Percentiles rank a stretch among this genome's conserved stretches.
Evolutionary conservation across 176 grass and related monocot species (phyloP).

Genomic region (Saccharum spontaneum): DNA sequence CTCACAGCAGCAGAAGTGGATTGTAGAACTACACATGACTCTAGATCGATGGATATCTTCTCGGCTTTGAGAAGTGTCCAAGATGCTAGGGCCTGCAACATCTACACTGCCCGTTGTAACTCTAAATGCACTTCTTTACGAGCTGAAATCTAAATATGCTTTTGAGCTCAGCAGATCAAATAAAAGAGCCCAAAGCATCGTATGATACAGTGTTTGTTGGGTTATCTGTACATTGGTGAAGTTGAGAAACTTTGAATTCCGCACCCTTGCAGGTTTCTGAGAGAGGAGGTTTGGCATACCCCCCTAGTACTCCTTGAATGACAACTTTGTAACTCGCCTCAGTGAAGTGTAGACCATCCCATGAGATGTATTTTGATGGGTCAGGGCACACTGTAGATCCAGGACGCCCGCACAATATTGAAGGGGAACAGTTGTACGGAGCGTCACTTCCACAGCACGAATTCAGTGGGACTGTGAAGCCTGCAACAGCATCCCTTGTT

Average conservation of each 20-base stretch:
- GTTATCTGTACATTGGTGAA: slow-evolving; percentile 70
- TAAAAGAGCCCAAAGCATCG: slow-evolving; percentile 47
- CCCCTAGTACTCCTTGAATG: slow-evolving; percentile 69
- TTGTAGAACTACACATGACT: slow-evolving; percentile 11
- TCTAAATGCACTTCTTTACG: slow-evolving; percentile 26
- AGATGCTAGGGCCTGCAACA: slow-evolving; percentile 17
- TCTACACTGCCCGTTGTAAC: slow-evolving; percentile 27
- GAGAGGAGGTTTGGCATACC: slow-evolving; percentile 67
- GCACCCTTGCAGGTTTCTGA: slow-evolving; percentile 59
- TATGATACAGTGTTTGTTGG: slow-evolving; percentile 47
- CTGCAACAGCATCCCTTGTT: slow-evolving; percentile 40
- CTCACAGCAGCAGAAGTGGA: neutral
- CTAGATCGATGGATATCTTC: slow-evolving; percentile 12
- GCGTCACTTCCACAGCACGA: slow-evolving; percentile 76
- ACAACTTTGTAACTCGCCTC: slow-evolving; percentile 74
- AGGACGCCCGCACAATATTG: slow-evolving; percentile 64
- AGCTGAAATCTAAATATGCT: slow-evolving; percentile 19
- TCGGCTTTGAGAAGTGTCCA: slow-evolving; percentile 37
- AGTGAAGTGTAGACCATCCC: slow-evolving; percentile 88
- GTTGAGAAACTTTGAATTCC: slow-evolving; percentile 47
- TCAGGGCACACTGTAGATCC: slow-evolving; percentile 60
- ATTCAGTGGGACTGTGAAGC: slow-evolving; percentile 68
- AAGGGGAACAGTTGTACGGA: slow-evolving; percentile 64
- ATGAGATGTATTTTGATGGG: slow-evolving; percentile 77
- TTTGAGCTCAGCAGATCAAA: slow-evolving; percentile 46